Evolutionary conservation across 495 filamentous ascomycete species (phyloP), one percentile per base, ranked within the genome.

Genomic region (Podospora pseudopauciseta): DNA sequence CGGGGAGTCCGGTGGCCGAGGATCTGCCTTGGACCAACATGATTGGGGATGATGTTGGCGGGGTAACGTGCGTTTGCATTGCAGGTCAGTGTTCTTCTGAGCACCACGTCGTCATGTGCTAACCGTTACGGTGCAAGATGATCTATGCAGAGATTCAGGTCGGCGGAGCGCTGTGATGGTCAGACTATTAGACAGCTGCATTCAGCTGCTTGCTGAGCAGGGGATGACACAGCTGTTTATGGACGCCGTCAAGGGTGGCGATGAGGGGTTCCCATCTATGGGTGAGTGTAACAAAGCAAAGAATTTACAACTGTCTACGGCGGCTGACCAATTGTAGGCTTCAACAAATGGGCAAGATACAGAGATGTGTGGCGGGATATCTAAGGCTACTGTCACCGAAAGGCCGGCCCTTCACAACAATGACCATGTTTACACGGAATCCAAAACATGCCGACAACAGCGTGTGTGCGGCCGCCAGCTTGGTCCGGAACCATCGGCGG

Each of bases 21-120:
- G 86, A 89, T 73, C 76, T 89, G 32, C 87, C 87, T 7, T 89
- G 87, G 87, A 83, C 85, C 19, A 75, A 78, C 64, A 80, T 77
- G 65, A 84, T 88, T 68, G 83, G 80, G 20, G 78, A 79, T 44
- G 82, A 86, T 68, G 80, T 87, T 63, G 87, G 87, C 19, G 87
- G 87, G 20, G 81, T 88, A 32, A 85, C 86, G 34, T 89, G 87
- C 70, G 78, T 89, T 54, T 87, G 86, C 73, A 84, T 88, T 69
- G 75, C 76, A 72, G 82, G 86, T 85, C 18, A 64, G 74, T 79
- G 70, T 66, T 18, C 13, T 15, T 30, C 30, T 57, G 32, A 26
- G 56, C 23, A 9, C 18, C 53, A 49, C 15, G 32, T 61, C 39
- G 2, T 49, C 39, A 49, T 49, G 39, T 16, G 56, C 66, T 68